Conservation (phyloP, 2,329 filamentous ascomycete genomes). For the Phialemonium atrogriseum region DNA sequence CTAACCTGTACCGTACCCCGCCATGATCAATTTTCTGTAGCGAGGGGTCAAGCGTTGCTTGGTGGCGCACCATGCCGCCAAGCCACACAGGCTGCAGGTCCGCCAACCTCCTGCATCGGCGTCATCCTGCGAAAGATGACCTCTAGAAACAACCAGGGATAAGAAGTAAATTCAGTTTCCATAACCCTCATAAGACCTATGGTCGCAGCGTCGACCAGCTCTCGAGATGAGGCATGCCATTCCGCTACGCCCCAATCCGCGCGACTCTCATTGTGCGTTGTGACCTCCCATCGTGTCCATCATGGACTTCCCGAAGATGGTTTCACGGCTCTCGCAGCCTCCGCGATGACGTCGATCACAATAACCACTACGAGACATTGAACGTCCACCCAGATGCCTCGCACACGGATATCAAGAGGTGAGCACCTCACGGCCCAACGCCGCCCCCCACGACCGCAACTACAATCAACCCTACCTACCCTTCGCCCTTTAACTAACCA, state of each 20-base stretch:
- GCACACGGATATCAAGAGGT: constrained; percentile 78
- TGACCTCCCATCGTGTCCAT: too few relatives aligned
- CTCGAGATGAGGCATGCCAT: constrained; percentile 57
- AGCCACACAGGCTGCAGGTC: too few relatives aligned
- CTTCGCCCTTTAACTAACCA: background rate
- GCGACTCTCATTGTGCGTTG: constrained; percentile 14
- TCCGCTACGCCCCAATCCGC: constrained; percentile 26
- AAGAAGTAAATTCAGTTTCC: too few relatives aligned
- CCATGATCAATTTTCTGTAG: too few relatives aligned
- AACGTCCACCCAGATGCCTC: constrained; percentile 63
- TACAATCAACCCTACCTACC: background rate
- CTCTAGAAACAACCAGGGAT: too few relatives aligned
- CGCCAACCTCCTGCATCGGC: too few relatives aligned
- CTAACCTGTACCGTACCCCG: too few relatives aligned
- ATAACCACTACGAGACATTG: constrained; percentile 76
- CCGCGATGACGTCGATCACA: constrained; percentile 19
- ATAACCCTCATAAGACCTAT: too few relatives aligned
- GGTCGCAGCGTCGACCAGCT: background rate
- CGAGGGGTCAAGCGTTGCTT: too few relatives aligned
- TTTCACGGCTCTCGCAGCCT: constrained; percentile 22
- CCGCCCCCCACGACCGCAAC: constrained; percentile 1
- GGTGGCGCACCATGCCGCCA: too few relatives aligned
- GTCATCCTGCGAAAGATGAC: too few relatives aligned
- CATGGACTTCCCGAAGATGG: constrained; percentile 5
- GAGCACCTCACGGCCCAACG: constrained; percentile 4